Percentiles rank a stretch among this genome's conserved stretches.
Conservation (phyloP, 306 rosid species). For the Mimosa pudica region DNA sequence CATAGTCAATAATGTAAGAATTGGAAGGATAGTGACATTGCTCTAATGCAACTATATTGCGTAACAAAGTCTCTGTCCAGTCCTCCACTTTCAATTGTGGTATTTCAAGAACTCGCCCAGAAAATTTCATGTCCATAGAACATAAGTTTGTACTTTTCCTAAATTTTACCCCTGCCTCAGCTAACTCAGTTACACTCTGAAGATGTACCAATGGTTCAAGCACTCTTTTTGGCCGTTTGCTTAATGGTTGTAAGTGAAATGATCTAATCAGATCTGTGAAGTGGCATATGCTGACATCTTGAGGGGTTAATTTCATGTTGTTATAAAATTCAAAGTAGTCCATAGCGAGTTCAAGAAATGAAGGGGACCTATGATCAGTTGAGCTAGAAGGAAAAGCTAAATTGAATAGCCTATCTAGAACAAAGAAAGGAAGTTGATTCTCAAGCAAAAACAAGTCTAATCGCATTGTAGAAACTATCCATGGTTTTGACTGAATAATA, state of each 20-base stretch:
- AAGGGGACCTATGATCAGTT: background rate
- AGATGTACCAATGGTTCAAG: background rate
- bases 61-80: constrained; percentile 34
- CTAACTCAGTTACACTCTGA: constrained; percentile 34
- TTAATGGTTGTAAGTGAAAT: constrained; percentile 28
- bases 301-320: background rate
- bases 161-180: constrained; percentile 39
- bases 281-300: constrained; percentile 28
- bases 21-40: constrained; percentile 31
- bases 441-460: constrained; percentile 16
- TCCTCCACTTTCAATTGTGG: constrained; percentile 38
- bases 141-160: background rate
- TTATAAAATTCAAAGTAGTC: constrained; percentile 28
- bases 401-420: constrained; percentile 20
- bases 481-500: constrained; percentile 8
- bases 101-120: constrained; percentile 34
- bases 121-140: constrained; percentile 36
- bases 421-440: constrained; percentile 32
- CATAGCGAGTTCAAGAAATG: constrained; percentile 33
- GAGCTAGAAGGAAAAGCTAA: background rate
- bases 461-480: background rate
- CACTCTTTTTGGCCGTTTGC: background rate
- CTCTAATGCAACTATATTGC: constrained; percentile 45
- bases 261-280: constrained; percentile 46
- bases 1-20: constrained; percentile 35